These are phyloP conservation scores for Cladosporium phlei DNA, from an alignment of 2,329 filamentous ascomycete genomes.

Conservation along the genomic window DNA sequence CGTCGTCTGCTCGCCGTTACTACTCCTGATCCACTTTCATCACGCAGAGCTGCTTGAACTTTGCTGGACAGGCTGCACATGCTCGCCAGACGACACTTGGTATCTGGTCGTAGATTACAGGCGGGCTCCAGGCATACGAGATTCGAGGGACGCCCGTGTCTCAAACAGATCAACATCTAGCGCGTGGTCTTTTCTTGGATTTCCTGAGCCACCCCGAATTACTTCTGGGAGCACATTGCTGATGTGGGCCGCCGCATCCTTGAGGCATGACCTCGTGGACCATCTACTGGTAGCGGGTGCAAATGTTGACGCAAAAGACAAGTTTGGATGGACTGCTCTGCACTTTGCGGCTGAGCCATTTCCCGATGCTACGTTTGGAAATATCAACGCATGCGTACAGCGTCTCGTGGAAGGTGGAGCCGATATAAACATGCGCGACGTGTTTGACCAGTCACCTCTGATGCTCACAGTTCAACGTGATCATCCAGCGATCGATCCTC, in stretches of 20 bases:
- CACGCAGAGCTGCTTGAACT: too few species aligned
- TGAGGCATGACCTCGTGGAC: not conserved
- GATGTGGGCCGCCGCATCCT: not conserved
- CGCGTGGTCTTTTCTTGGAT: not conserved
- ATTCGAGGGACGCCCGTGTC: too few species aligned
- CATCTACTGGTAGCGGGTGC: not conserved
- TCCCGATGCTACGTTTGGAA: not conserved
- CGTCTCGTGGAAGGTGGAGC: not conserved
- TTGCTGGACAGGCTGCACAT: too few species aligned
- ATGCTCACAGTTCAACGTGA: not conserved
- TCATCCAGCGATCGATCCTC: not conserved
- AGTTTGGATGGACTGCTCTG: not conserved
- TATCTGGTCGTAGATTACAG: too few species aligned
- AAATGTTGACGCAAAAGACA: not conserved
- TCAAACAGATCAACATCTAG: not conserved
- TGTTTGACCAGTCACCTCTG: not conserved
- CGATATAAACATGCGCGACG: not conserved
- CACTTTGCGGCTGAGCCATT: not conserved
- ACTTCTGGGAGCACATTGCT: not conserved
- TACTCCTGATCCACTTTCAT: too few species aligned
- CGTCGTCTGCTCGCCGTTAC: too few species aligned
- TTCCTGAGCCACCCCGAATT: not conserved
- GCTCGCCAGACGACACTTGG: too few species aligned
- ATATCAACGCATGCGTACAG: not conserved
- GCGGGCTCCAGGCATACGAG: too few species aligned